Percentiles rank a stretch among this genome's conserved stretches.
phyloP scores from a whole-genome alignment of 805 yeast species.

The Jamesozyma rosinii region DNA sequence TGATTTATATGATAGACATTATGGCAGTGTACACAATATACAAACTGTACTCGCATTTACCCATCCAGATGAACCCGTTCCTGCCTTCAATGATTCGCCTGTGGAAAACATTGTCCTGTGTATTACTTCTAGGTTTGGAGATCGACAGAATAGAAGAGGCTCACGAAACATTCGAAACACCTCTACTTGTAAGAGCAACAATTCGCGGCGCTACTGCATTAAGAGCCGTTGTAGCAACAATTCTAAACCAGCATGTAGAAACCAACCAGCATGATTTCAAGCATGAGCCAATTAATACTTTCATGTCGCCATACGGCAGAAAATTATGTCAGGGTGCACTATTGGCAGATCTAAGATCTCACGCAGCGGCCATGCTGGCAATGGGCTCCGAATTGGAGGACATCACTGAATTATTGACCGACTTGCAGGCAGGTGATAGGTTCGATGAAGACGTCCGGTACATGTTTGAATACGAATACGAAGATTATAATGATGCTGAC shows the following conservation, averaged over 20 bases:
- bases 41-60: constrained; percentile 34
- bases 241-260: constrained; percentile 43
- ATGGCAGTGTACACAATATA: constrained; percentile 37
- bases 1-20: constrained; percentile 39
- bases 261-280: constrained; percentile 44
- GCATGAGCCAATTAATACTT: constrained; percentile 49
- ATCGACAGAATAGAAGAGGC: constrained; percentile 45
- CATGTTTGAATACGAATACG: constrained; percentile 49
- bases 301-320: constrained; percentile 60
- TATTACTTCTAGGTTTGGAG: constrained; percentile 52
- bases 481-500: constrained; percentile 33
- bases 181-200: constrained; percentile 39
- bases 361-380: constrained; percentile 47
- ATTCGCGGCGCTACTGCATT: constrained; percentile 58
- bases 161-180: constrained; percentile 33
- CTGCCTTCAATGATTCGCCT: constrained; percentile 44
- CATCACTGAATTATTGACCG: constrained; percentile 45
- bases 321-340: constrained; percentile 52
- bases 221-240: constrained; percentile 51
- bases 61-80: constrained; percentile 48
- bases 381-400: constrained; percentile 40
- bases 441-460: constrained; percentile 61
- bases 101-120: constrained; percentile 60
- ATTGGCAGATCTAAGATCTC: constrained; percentile 47
- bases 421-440: constrained; percentile 50